A percentile compares a stretch with the other conserved stretches of the same genome.
phyloP scores from a whole-genome alignment of 257 asterid genomes.

The Verbena officinalis region DNA sequence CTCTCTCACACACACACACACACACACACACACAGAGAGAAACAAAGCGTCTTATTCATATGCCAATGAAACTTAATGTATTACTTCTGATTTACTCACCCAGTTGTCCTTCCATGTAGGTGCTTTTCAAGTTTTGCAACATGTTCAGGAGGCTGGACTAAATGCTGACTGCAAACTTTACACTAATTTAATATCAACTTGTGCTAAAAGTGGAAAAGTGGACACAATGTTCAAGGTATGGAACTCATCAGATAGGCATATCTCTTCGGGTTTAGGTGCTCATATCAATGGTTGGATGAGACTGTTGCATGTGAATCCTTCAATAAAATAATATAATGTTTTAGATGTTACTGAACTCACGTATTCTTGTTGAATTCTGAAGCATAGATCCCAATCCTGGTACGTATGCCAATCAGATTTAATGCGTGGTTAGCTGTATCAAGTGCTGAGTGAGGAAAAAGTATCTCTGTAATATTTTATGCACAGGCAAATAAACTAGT shows the following conservation, averaged over 20 bases:
- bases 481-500: constrained; percentile 5
- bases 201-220: constrained; percentile 96
- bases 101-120: constrained; percentile 49
- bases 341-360: constrained; percentile 11
- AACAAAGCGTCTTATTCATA: constrained; percentile 1
- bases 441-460: too few species aligned
- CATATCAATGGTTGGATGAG: neutral
- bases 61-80: constrained; percentile 18
- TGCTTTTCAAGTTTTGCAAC: constrained; percentile 76
- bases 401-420: neutral
- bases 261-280: constrained; percentile 24
- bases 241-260: constrained; percentile 29
- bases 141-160: constrained; percentile 70
- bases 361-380: constrained; percentile 1
- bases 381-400: constrained; percentile 18
- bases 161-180: constrained; percentile 93
- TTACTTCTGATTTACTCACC: constrained; percentile 28
- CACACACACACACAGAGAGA: too few species aligned
- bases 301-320: neutral
- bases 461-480: constrained; percentile 9
- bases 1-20: neutral
- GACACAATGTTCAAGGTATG: constrained; percentile 93
- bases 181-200: constrained; percentile 92
- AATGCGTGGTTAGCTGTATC: constrained; percentile 23
- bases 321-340: neutral